phyloP scores from a whole-genome alignment of 2,329 filamentous ascomycete species.

The Colletotrichum sp. region DNA sequence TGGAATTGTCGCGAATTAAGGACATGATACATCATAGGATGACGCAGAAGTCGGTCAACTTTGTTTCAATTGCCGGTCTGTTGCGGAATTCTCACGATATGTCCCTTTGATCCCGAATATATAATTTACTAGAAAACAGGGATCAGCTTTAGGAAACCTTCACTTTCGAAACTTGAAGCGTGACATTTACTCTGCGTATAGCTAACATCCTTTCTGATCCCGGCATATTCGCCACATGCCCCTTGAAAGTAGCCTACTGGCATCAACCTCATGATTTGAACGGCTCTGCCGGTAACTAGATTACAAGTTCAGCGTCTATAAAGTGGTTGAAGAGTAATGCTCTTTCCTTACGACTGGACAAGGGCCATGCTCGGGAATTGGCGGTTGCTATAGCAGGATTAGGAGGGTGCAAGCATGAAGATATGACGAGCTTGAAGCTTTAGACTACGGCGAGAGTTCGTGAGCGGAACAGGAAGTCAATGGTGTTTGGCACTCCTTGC shows the following conservation, averaged over 20 bases:
- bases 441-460: too few species aligned
- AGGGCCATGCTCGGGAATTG: background rate
- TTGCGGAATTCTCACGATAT: too few species aligned
- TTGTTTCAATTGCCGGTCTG: too few species aligned
- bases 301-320: accelerated
- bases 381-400: too few species aligned
- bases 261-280: accelerated
- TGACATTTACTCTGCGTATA: accelerated
- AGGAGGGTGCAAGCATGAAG: too few species aligned
- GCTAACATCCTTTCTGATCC: too few species aligned
- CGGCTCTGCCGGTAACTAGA: accelerated
- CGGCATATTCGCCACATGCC: accelerated
- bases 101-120: accelerated
- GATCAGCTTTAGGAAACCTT: accelerated
- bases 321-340: accelerated
- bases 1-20: too few species aligned
- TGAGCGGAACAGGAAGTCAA: too few species aligned
- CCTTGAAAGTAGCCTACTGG: background rate
- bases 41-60: too few species aligned
- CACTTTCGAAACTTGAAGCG: accelerated
- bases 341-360: accelerated
- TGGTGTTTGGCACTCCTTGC: too few species aligned
- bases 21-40: too few species aligned
- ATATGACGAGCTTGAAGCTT: too few species aligned
- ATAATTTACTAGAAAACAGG: accelerated